Base-by-base conservation (phyloP, 352 stramenopile genomes). In the Achlya hypogyna region DNA sequence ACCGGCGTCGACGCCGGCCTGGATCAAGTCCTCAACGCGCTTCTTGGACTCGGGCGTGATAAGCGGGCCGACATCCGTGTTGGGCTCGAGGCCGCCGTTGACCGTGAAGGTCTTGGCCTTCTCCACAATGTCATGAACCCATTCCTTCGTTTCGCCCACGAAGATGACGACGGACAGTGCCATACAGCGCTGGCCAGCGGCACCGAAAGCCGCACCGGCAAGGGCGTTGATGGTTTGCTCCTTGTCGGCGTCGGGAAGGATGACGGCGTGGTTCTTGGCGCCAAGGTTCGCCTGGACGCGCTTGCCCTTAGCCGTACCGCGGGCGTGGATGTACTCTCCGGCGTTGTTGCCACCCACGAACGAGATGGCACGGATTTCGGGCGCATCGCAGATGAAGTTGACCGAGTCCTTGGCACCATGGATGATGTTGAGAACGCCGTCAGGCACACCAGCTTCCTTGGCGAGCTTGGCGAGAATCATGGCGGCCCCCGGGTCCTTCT, bases 211-310 rank as follows among this genome's bases (percentile, higher is more conserved):
- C 16, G 96, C 95, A 10, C 90, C 93, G 16, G 90, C 77, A 45
- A 98, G 72, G n/a, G 89, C 86, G 62, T 86, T 86, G 56, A 97
- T 67, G 10, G 89, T 82, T 47, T 89, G 81, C 40, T 96, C 82
- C 74, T 97, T 97, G 73, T 97, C 79, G 35, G 86, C 90, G 81
- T 98, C 96, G 25, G 93, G 88, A 71, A 99, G 77, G 52, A 99
- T 86, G 20, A 98, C 88, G n/a, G 87, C 94, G 81, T 99, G 96
- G 79, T 99, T 99, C 84, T 99, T 99, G 62, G 96, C 96, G 29
- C 95, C 96, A 5, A 98, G 74, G 84, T 99, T 99, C 53, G 94
- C 85, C 74, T 98, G 92, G 47, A 98, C 93, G 49, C 93, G 87
- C 79, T 98, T 98, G 69, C 91, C 93, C 73, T 96, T 93, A 27